Percentiles rank a stretch among this genome's conserved stretches.
phyloP scores from a whole-genome alignment of 768 basidiomycete genomes.

The Collybia nuda region DNA sequence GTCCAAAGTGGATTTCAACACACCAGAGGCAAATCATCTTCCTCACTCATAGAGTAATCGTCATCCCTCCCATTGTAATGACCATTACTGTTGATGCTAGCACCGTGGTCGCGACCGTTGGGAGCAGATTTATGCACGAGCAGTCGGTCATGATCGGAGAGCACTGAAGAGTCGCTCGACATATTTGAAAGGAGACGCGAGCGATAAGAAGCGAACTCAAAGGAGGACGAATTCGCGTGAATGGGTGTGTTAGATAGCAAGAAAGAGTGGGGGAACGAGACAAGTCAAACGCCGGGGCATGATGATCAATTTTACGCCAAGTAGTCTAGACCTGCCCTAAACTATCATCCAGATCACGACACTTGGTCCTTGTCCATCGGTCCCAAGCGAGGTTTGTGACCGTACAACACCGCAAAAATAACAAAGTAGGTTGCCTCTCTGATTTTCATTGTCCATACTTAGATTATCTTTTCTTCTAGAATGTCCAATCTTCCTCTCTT shows the following conservation, averaged over 20 bases:
- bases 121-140: constrained; percentile 42
- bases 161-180: constrained; percentile 50
- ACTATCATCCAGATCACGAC: constrained; percentile 29
- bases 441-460: constrained; percentile 4
- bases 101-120: constrained; percentile 34
- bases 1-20: constrained; percentile 23
- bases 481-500: constrained; percentile 75
- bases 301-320: constrained; percentile 38
- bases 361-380: constrained; percentile 1
- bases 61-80: constrained; percentile 37
- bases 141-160: constrained; percentile 61
- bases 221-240: constrained; percentile 5
- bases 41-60: constrained; percentile 60
- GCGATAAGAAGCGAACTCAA: constrained; percentile 18
- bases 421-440: constrained; percentile 11
- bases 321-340: constrained; percentile 62
- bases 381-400: not conserved
- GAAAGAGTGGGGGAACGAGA: constrained; percentile 24
- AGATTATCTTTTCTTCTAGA: constrained; percentile 14
- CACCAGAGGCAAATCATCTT: constrained; percentile 73
- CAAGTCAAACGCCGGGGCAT: constrained; percentile 26
- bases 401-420: not conserved
- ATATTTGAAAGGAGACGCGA: constrained; percentile 29
- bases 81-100: constrained; percentile 45
- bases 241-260: constrained; percentile 14